These are phyloP conservation scores for Viola pubescens DNA, from an alignment of 441 rosid genomes.

Conservation along the genomic window DNA sequence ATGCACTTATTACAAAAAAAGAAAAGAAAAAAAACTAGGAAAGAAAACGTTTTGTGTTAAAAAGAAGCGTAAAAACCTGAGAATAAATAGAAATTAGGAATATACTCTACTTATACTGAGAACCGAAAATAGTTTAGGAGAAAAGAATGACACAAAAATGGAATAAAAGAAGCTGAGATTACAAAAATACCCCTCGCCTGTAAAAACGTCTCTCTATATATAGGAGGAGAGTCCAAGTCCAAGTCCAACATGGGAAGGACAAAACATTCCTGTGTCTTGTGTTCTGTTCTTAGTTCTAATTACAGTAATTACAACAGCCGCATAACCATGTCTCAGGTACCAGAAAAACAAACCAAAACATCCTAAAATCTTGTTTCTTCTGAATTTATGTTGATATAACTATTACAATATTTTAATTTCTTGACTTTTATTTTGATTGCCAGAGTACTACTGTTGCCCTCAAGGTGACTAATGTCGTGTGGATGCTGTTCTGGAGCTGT, in stretches of 20 bases:
- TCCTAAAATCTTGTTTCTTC: background rate
- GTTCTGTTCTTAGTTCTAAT: background rate
- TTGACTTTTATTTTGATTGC: constrained; percentile 17
- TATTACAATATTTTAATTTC: too few species aligned
- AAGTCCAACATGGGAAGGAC: background rate
- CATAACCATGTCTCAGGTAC: constrained; percentile 31
- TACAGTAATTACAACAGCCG: background rate
- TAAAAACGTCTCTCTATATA: too few species aligned
- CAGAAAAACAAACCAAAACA: background rate
- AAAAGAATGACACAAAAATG: too few species aligned
- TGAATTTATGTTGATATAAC: background rate
- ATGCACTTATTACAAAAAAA: too few species aligned
- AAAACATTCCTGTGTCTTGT: background rate
- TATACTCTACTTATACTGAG: too few species aligned
- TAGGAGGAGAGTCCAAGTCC: background rate
- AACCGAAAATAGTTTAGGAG: too few species aligned
- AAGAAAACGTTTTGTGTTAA: too few species aligned
- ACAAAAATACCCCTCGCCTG: too few species aligned
- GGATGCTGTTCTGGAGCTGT: constrained; percentile 89
- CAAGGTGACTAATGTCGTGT: constrained; percentile 87
- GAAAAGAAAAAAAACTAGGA: too few species aligned
- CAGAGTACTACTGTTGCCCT: constrained; percentile 72
- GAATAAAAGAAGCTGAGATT: too few species aligned
- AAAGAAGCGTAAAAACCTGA: too few species aligned
- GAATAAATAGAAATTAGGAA: too few species aligned